A percentile compares a stretch with the other conserved stretches of the same genome.
Conservation (phyloP, 148 eudicot genomes). For the Rhododendron griersonianum region DNA sequence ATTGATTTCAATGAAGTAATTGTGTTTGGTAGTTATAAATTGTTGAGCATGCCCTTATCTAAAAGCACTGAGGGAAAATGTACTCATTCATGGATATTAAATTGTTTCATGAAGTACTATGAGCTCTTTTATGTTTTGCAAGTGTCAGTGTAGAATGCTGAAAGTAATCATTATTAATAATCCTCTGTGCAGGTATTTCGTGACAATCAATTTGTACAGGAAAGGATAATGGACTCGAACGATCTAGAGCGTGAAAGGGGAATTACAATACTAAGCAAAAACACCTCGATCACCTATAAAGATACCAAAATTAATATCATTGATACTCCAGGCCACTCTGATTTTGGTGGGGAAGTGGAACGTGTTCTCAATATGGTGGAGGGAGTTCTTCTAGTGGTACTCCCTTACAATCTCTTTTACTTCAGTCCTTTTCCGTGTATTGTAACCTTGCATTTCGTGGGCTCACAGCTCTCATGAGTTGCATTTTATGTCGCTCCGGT, state of each 20-base stretch:
- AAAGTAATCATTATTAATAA: background rate
- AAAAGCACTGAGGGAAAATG: background rate
- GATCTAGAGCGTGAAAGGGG: constrained; percentile 98
- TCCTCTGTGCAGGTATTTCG: constrained; percentile 83
- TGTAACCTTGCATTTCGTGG: background rate
- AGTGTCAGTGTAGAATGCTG: background rate
- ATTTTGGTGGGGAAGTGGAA: constrained; percentile 99
- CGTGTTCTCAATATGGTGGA: constrained; percentile 98
- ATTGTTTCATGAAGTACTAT: background rate
- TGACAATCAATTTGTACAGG: constrained; percentile 86
- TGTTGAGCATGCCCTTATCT: background rate
- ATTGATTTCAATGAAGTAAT: background rate
- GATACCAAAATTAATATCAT: constrained; percentile 93
- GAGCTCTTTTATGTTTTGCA: constrained; percentile 1
- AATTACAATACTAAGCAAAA: constrained; percentile 94
- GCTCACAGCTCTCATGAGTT: background rate
- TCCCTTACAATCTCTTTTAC: constrained; percentile 6
- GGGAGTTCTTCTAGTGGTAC: constrained; percentile 95
- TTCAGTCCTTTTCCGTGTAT: background rate
- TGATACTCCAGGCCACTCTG: constrained; percentile 99
- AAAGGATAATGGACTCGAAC: constrained; percentile 99
- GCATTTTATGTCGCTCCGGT: background rate
- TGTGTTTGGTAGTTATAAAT: background rate
- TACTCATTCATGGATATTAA: background rate
- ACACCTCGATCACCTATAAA: constrained; percentile 82